Evolutionary conservation across 805 yeast species (phyloP), one percentile per base, ranked within the genome.

Genomic region (Yarrowia divulgata): DNA sequence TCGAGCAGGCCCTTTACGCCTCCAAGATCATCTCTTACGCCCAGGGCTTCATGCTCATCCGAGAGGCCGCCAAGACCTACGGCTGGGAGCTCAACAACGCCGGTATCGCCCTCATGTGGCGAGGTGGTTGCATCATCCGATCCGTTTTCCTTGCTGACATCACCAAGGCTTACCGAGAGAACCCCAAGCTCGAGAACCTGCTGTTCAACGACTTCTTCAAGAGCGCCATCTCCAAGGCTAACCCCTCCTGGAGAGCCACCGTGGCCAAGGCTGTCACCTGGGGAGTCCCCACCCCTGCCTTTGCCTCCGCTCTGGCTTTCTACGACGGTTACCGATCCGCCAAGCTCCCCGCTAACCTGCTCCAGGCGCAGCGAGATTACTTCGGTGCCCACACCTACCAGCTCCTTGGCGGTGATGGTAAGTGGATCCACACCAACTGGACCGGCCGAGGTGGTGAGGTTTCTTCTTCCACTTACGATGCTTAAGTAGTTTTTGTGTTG

Each of bases 111-210:
- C 87, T 95, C 78, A 94, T 94, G 98, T 94, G 99, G 99, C 90
- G 99, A 88, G 99, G 99, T 85, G 99, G 99, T 77, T 94, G 99
- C 87, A 94, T 94, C 82, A 94, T 94, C 84, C 91, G 98, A 87
- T 94, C 99, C 70, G 98, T 94, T 74, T 94, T 94, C 90, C 86
- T 94, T 79, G 98, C 89, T 79, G 98, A 94, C 83, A 94, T 94
- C 84, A 94, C 99, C 75, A 81, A 91, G 80, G 99, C 99, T 75
- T 94, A 89, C 90, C 91, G 95, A 84, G 88, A 90, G 81, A 85
- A 89, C 85, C 97, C 97, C 81, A 89, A 93, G 74, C 85, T 94
- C 79, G 97, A 93, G 86, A 93, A 93, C 90, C 85, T 94, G 84
- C 85, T 94, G 81, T 93, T 94, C 90, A 88, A 93, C 85, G 89